These are phyloP conservation scores for Lentinula lateritia DNA, from an alignment of 768 basidiomycete genomes.

Conservation along the genomic window DNA sequence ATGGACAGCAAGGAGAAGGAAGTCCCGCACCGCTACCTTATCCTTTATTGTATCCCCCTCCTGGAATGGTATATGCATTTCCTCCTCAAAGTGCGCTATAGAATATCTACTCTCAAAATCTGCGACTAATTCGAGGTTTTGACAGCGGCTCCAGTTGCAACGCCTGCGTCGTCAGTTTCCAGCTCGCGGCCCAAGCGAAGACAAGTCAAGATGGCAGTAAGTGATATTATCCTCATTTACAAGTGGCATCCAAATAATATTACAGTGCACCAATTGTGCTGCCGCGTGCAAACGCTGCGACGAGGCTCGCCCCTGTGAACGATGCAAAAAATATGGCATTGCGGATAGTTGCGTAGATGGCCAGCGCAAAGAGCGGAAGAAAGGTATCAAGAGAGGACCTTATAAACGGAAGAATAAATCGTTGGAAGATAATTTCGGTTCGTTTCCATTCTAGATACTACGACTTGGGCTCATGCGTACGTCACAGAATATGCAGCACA, in stretches of 20 bases:
- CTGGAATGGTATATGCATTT: conserved; percentile 37
- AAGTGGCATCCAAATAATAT: not conserved
- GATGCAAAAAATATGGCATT: conserved; percentile 87
- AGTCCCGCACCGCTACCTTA: conserved; percentile 25
- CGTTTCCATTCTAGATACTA: not conserved
- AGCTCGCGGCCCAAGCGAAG: conserved; percentile 61
- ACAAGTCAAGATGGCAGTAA: conserved; percentile 82
- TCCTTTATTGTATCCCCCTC: conserved; percentile 32
- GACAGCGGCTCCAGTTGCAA: conserved; percentile 1
- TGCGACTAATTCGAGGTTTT: not conserved
- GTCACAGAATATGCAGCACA: not conserved
- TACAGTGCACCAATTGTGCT: conserved; percentile 78
- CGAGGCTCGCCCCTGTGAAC: conserved; percentile 82
- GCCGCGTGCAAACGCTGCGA: conserved; percentile 87
- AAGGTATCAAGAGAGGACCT: conserved; percentile 83
- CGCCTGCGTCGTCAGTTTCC: conserved; percentile 17
- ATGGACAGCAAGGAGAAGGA: conserved; percentile 28
- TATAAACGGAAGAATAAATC: conserved; percentile 61
- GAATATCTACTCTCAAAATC: not conserved
- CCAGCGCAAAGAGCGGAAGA: conserved; percentile 89
- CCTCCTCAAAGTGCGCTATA: conserved; percentile 31
- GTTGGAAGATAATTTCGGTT: conserved; percentile 6
- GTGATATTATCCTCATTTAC: conserved; percentile 10
- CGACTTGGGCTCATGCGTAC: not conserved
- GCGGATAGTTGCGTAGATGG: conserved; percentile 78